phyloP scores from a whole-genome alignment of 2,329 filamentous ascomycete species.

The Botrytis deweyae region DNA sequence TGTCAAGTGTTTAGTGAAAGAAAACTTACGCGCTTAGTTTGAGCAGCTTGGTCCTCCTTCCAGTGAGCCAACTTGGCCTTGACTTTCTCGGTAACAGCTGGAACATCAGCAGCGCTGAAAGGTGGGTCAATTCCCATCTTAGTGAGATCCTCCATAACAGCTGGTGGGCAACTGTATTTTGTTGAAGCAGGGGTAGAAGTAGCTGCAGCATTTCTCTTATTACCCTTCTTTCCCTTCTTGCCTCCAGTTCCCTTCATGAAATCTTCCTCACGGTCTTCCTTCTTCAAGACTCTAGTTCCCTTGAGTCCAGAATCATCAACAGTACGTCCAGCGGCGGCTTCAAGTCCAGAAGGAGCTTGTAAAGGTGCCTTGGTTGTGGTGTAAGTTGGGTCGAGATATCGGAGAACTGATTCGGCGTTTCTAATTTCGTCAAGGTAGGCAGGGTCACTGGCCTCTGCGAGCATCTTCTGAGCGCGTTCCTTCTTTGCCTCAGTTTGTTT shows the following conservation, averaged over 20 bases:
- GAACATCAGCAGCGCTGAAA: conserved; percentile 79
- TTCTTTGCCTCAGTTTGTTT: conserved; percentile 71
- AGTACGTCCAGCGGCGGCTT: conserved; percentile 75
- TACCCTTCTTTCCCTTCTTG: conserved; percentile 87
- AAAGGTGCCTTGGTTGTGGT: conserved; percentile 64
- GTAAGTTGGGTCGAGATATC: conserved; percentile 81
- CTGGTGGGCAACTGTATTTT: conserved; percentile 84
- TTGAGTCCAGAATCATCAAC: conserved; percentile 83
- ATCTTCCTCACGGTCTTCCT: conserved; percentile 89
- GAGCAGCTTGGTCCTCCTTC: conserved; percentile 84
- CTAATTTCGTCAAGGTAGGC: conserved; percentile 93
- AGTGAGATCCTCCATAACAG: conserved; percentile 85
- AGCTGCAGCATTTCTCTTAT: conserved; percentile 60
- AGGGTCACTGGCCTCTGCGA: conserved; percentile 78
- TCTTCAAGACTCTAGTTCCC: conserved; percentile 79
- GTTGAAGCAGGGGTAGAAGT: conserved; percentile 42
- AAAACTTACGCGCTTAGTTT: conserved; percentile 80
- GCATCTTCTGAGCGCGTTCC: conserved; percentile 71
- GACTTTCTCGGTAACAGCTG: conserved; percentile 79
- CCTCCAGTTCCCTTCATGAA: conserved; percentile 72
- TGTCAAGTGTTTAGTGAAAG: neutral
- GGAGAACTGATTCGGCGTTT: conserved; percentile 80
- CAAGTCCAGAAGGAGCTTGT: conserved; percentile 68
- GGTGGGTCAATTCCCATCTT: conserved; percentile 85
- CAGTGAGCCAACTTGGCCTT: conserved; percentile 88